Conservation (phyloP, 176 grass and related monocot species). For the barley (Hordeum vulgare) region MorexV3_pseudomolecules_assembly NC_058524.1:548456988-548457487, state of each 20-base stretch:
- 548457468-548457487: too few species aligned
- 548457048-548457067: conserved; percentile 8
- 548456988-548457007: conserved; percentile 19
- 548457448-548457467: too few species aligned
- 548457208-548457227: neutral
- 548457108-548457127: conserved; percentile 15
- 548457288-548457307: too few species aligned
- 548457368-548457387: too few species aligned
- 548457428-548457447: too few species aligned
- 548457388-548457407: too few species aligned
- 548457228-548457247: neutral
- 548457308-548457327: too few species aligned
- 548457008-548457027: conserved; percentile 19
- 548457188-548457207: neutral
- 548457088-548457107: neutral
- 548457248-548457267: too few species aligned
- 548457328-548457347: too few species aligned
- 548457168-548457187: neutral
- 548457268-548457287: too few species aligned
- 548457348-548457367: too few species aligned
- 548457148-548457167: neutral
- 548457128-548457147: neutral
- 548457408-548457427: too few species aligned
- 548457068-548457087: neutral
- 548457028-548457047: conserved; percentile 1